Evolutionary conservation across 2,329 filamentous ascomycete genomes (phyloP).

Genomic region (Conoideocrella luteorostrata): DNA sequence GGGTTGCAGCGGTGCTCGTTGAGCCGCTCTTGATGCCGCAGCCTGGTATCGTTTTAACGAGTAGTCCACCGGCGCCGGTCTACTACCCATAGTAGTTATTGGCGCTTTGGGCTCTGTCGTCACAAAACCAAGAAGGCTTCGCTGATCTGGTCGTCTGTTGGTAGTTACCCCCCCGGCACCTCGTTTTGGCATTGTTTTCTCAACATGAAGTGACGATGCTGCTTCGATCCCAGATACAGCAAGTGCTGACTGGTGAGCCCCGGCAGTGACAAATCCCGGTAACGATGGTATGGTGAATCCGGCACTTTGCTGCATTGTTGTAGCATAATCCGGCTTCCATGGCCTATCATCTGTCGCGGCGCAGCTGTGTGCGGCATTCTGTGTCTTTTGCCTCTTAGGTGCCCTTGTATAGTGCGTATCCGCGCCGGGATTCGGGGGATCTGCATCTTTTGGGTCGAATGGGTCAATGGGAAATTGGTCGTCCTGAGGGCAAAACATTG

Average conservation of each 20-base stretch:
- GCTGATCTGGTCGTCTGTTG: constrained; percentile 31
- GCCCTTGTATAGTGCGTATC: constrained; percentile 16
- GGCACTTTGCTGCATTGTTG: constrained; percentile 55
- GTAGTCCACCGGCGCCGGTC: constrained; percentile 12
- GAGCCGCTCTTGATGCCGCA: constrained; percentile 16
- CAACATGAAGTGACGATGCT: constrained; percentile 7
- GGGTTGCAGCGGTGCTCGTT: constrained; percentile 7
- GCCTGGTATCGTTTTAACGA: constrained; percentile 21
- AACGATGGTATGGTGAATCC: constrained; percentile 54
- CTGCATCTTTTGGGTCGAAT: constrained; percentile 29
- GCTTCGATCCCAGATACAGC: constrained; percentile 15
- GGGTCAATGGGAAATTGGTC: constrained; percentile 62
- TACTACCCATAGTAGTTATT: constrained; percentile 5
- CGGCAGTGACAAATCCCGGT: constrained; percentile 57
- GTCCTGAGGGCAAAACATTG: constrained; percentile 56
- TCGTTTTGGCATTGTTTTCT: constrained; percentile 13
- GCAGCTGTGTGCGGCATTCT: constrained; percentile 11
- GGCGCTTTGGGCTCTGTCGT: constrained; percentile 16
- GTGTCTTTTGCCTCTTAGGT: constrained; percentile 23
- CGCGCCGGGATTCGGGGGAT: constrained; percentile 13
- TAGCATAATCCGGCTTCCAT: constrained; percentile 42
- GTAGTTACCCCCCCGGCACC: constrained; percentile 19
- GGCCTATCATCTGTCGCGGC: constrained; percentile 21
- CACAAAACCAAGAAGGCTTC: constrained; percentile 37
- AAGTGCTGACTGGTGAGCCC: constrained; percentile 42